phyloP scores from a whole-genome alignment of 2,329 filamentous ascomycete genomes.

The Fonsecaea pugnacius region DNA sequence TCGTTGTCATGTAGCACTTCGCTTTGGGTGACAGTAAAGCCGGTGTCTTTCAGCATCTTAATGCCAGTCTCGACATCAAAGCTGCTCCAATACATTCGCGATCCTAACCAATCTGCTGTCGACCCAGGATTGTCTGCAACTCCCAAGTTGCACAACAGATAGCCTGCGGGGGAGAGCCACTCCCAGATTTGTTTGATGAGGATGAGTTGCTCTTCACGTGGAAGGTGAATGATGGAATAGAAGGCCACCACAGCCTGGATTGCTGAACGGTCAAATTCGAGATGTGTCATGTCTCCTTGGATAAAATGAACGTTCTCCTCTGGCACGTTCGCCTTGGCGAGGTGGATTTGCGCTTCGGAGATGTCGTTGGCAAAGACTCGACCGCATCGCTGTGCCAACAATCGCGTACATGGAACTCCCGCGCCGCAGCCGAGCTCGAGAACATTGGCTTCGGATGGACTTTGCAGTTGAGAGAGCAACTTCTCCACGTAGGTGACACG shows the following conservation, averaged over 20 bases:
- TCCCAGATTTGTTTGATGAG: constrained; percentile 51
- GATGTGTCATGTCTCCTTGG: constrained; percentile 50
- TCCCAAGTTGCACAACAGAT: constrained; percentile 56
- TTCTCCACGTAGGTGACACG: constrained; percentile 42
- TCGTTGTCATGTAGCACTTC: constrained; percentile 34
- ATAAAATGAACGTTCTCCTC: constrained; percentile 39
- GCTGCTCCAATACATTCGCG: constrained; percentile 34
- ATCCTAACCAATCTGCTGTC: constrained; percentile 22
- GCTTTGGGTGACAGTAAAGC: constrained; percentile 39
- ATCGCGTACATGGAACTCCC: constrained; percentile 43
- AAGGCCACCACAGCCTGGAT: constrained; percentile 59
- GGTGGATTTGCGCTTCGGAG: constrained; percentile 46
- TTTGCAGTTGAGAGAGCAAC: constrained; percentile 38
- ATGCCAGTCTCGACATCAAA: constrained; percentile 25
- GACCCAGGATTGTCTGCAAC: constrained; percentile 32
- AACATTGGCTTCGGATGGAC: constrained; percentile 32
- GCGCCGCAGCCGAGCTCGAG: constrained; percentile 52
- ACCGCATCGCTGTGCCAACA: constrained; percentile 32
- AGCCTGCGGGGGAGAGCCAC: constrained; percentile 60
- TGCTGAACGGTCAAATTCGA: constrained; percentile 42
- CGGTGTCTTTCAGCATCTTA: constrained; percentile 37
- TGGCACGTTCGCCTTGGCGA: constrained; percentile 41
- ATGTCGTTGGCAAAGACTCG: constrained; percentile 51
- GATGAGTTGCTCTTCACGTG: constrained; percentile 54
- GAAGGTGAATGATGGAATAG: constrained; percentile 62